Evolutionary conservation across 352 stramenopile species (phyloP), one percentile per base, ranked within the genome.

Genomic region (Paralagenidium karlingii): DNA sequence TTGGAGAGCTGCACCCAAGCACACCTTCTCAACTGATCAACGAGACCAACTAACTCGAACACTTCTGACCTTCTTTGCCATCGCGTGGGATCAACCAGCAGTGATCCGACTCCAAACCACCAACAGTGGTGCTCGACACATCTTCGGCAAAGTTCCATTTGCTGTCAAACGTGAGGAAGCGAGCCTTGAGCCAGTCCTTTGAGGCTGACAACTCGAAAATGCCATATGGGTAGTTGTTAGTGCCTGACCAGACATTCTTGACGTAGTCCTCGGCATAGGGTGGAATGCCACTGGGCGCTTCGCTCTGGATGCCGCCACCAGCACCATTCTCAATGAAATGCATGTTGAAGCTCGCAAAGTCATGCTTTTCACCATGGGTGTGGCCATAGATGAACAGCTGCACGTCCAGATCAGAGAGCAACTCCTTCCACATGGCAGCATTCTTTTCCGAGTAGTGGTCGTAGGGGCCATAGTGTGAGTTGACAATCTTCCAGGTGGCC

Each of bases 401-500:
- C 4, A 84, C 60, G 21, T 56, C 68, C 1, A 80, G 32, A 9
- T 54, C 63, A 19, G 78, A 63, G 18, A 84, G 36, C 13, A 79
- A 34, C 16, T 77, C 51, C 11, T 52, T 66, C 70, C 69, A 85
- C 40, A 65, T 63, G 0, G 70, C 43, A 5, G 61, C 57, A 24
- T 60, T 53, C 2, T 52, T 51, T 2, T 63, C 61, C 5, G 65
- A 57, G 38, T 83, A 85, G 51, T 88, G 74, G 44, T 77, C 79
- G 43, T 88, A 83, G 11, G 75, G 71, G 1, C 63, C 81, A 51
- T 85, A 88, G 51, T 86, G 75, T n/a, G 71, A 73, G 48, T 88
- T 88, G 13, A 88, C 68, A 18, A 85, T 82, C 49, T 88, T 88
- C 68, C 69, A 88, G 13, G 67, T 83, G 4, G 75, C 75, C 26